Percentiles rank a stretch among this genome's conserved stretches.
Evolutionary conservation across 2,329 filamentous ascomycete genomes (phyloP).

Genomic region (Ophiostoma pallidulum): DNA sequence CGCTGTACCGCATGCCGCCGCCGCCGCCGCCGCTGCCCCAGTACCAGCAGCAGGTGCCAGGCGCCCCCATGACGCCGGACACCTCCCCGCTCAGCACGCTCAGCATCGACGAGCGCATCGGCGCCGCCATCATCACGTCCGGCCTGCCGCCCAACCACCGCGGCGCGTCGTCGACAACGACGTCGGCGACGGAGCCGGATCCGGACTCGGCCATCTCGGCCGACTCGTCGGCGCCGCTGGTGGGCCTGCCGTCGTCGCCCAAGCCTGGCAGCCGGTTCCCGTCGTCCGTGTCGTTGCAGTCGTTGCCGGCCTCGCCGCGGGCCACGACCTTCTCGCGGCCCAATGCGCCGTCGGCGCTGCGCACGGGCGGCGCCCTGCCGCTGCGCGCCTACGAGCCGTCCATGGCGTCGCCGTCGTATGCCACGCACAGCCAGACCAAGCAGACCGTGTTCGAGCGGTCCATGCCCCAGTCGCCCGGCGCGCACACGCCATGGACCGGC

Average conservation of each 20-base stretch:
- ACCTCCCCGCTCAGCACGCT: slow-evolving; percentile 37
- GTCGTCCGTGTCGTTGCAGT: slow-evolving; percentile 31
- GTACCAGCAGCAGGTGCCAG: slow-evolving; percentile 16
- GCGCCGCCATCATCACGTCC: slow-evolving; percentile 20
- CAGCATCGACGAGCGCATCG: slow-evolving; percentile 50
- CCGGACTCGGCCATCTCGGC: slow-evolving; percentile 37
- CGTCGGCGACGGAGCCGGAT: slow-evolving; percentile 29
- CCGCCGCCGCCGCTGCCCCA: not conserved
- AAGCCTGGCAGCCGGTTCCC: too few species aligned
- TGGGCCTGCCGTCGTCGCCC: slow-evolving; percentile 44
- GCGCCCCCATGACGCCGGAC: slow-evolving; percentile 38
- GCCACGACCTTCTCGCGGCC: slow-evolving; percentile 32
- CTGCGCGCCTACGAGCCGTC: slow-evolving; percentile 54
- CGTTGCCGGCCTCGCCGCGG: slow-evolving; percentile 14
- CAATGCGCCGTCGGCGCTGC: slow-evolving; percentile 45
- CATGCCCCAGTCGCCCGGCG: slow-evolving; percentile 45
- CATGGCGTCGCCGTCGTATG: slow-evolving; percentile 38
- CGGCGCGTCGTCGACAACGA: slow-evolving; percentile 13
- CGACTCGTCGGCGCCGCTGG: slow-evolving; percentile 38
- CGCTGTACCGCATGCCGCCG: not conserved
- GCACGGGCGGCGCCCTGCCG: slow-evolving; percentile 47
- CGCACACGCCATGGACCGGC: slow-evolving; percentile 52
- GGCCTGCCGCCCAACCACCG: slow-evolving; percentile 7
- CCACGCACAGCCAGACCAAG: slow-evolving; percentile 37
- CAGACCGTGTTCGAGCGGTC: slow-evolving; percentile 55